phyloP scores from a whole-genome alignment of 179 eudicot species.

The Silene noctiflora region DNA sequence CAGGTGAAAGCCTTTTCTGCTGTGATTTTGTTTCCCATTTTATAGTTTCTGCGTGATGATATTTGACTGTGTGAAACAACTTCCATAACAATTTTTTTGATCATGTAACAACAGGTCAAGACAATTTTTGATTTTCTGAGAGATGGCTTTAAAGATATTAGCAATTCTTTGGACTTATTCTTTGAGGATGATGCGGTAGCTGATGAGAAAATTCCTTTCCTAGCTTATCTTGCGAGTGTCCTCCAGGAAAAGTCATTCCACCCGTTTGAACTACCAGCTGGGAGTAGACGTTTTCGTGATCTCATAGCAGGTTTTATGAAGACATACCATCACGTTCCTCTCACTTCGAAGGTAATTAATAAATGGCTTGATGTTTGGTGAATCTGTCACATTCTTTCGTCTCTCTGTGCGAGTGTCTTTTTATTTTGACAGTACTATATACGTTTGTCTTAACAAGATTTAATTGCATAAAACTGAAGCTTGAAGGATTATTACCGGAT shows the following conservation, averaged over 20 bases:
- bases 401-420: neutral
- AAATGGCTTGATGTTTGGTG: neutral
- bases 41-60: neutral
- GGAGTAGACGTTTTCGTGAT: conserved; percentile 76
- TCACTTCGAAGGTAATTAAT: conserved; percentile 57
- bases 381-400: neutral
- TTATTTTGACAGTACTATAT: neutral
- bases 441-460: neutral
- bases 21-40: conserved; percentile 2
- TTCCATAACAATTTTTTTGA: neutral
- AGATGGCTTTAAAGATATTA: conserved; percentile 80
- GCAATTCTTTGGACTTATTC: conserved; percentile 85
- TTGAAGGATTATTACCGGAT: neutral
- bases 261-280: conserved; percentile 86
- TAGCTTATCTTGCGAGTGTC: conserved; percentile 85
- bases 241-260: conserved; percentile 58
- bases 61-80: neutral
- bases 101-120: conserved; percentile 60
- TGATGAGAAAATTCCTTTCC: conserved; percentile 95
- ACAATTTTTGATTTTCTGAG: conserved; percentile 82
- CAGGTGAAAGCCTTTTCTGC: conserved; percentile 42
- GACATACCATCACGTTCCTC: conserved; percentile 85
- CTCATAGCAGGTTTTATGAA: conserved; percentile 83
- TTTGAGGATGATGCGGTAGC: conserved; percentile 93
- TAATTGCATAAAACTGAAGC: neutral